phyloP scores from a whole-genome alignment of 2,329 filamentous ascomycete species.

The Xylariales sp. region DNA sequence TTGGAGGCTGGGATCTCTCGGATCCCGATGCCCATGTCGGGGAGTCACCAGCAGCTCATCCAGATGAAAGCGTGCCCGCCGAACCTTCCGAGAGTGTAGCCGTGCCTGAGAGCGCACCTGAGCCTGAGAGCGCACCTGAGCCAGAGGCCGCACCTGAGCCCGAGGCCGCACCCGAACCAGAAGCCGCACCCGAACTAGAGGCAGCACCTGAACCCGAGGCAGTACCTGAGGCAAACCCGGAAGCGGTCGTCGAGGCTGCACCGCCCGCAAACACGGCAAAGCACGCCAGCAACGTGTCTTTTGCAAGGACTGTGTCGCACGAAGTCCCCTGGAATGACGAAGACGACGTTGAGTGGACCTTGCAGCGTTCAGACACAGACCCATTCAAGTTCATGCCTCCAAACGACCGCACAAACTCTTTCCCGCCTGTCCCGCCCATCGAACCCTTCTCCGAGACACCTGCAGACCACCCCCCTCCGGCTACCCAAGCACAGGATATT shows the following conservation, averaged over 20 bases:
- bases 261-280: slow-evolving; percentile 33
- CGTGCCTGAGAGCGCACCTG: too few species aligned
- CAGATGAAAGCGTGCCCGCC: slow-evolving; percentile 2
- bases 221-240: slow-evolving; percentile 6
- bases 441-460: slow-evolving; percentile 22
- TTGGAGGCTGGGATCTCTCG: slow-evolving; percentile 18
- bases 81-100: too few species aligned
- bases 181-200: slow-evolving; percentile 1
- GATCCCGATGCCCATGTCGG: slow-evolving; percentile 18
- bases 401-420: slow-evolving; percentile 58
- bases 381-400: slow-evolving; percentile 57
- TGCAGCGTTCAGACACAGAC: slow-evolving; percentile 48
- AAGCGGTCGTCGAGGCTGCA: slow-evolving; percentile 10
- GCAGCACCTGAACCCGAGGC: slow-evolving; percentile 5
- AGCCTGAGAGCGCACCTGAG: neutral
- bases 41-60: slow-evolving; percentile 19
- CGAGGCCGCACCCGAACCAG: slow-evolving; percentile 7
- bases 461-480: slow-evolving; percentile 35
- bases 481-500: slow-evolving; percentile 49
- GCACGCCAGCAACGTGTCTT: slow-evolving; percentile 58
- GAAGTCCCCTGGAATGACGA: slow-evolving; percentile 56
- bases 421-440: slow-evolving; percentile 50
- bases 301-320: slow-evolving; percentile 58
- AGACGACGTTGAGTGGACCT: slow-evolving; percentile 54
- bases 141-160: slow-evolving; percentile 1